Evolutionary conservation across 805 yeast species (phyloP).

Genomic region (Hanseniaspora mollemarum): DNA sequence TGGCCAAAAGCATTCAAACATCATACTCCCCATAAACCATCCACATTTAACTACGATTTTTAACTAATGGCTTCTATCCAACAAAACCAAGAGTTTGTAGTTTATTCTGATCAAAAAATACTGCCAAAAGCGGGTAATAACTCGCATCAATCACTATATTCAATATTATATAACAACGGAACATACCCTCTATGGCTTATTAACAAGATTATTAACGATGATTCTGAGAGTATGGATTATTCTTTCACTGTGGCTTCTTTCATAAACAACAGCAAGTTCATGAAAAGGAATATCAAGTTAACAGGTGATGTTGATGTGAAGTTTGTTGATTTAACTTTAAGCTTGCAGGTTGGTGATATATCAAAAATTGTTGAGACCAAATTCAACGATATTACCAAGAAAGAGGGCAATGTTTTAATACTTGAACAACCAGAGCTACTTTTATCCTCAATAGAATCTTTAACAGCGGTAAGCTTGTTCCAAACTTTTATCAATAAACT

Average conservation of each 20-base stretch:
- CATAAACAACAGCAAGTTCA: conserved; percentile 22
- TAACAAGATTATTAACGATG: conserved; percentile 43
- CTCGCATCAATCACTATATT: conserved; percentile 30
- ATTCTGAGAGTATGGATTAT: conserved; percentile 1
- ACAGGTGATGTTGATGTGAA: not conserved
- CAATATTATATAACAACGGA: conserved; percentile 29
- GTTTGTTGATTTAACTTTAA: conserved; percentile 28
- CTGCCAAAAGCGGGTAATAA: conserved; percentile 23
- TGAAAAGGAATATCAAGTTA: conserved; percentile 2
- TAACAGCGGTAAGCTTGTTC: conserved; percentile 25
- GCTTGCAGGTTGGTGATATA: conserved; percentile 21
- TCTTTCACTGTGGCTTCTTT: conserved; percentile 26
- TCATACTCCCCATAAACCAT: not conserved
- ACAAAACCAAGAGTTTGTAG: conserved; percentile 49
- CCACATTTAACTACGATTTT: not conserved
- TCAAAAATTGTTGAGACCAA: not conserved
- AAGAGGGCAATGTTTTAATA: conserved; percentile 19
- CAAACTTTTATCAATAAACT: conserved; percentile 24
- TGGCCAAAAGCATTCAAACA: no score
- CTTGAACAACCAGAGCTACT: conserved; percentile 29
- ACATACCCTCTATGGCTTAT: conserved; percentile 57
- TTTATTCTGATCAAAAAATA: conserved; percentile 43
- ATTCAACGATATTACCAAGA: conserved; percentile 9
- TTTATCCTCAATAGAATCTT: conserved; percentile 22
- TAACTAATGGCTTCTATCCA: conserved; percentile 6